Conservation (phyloP, 1,139 yeast species). For the Zygosaccharomyces pseudobailii region DNA sequence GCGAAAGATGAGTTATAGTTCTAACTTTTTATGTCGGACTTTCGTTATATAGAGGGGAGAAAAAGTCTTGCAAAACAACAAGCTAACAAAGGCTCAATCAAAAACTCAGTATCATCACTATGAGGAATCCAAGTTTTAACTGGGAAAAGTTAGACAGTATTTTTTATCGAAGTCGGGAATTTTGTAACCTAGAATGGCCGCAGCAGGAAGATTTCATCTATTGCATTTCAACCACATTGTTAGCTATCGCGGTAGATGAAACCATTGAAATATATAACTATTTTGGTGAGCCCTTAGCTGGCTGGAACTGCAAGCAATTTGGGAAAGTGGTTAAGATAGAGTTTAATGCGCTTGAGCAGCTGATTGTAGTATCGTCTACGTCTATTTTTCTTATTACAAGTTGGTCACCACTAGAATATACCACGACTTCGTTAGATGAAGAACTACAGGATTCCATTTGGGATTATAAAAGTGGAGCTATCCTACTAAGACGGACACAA, state of each 20-base stretch:
- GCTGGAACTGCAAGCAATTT: slow-evolving; percentile 33
- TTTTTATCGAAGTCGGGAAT: slow-evolving; percentile 46
- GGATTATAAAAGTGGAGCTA: slow-evolving; percentile 25
- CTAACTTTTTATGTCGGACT: too few relatives aligned
- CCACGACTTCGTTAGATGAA: slow-evolving; percentile 58
- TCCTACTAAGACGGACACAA: slow-evolving; percentile 21
- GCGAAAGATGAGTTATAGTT: too few relatives aligned
- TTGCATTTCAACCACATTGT: slow-evolving; percentile 20
- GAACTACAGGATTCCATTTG: slow-evolving; percentile 26
- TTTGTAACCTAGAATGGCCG: slow-evolving; percentile 23
- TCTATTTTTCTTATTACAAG: slow-evolving; percentile 40
- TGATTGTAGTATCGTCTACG: slow-evolving; percentile 55
- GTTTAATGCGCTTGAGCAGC: slow-evolving; percentile 51
- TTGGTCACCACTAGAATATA: slow-evolving; percentile 63
- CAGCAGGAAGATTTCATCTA: slow-evolving; percentile 11
- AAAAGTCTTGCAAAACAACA: neutral
- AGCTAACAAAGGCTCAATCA: neutral
- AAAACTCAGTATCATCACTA: neutral
- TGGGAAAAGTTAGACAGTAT: slow-evolving; percentile 66
- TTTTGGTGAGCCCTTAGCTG: slow-evolving; percentile 18
- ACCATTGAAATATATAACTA: slow-evolving; percentile 23
- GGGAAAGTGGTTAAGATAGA: slow-evolving; percentile 56
- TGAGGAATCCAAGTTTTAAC: slow-evolving; percentile 35
- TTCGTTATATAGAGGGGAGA: too few relatives aligned
- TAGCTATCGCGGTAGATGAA: slow-evolving; percentile 21